These are phyloP conservation scores for Mesembryanthemum crystallinum DNA, from an alignment of 148 eudicot genomes.

Conservation along the genomic window DNA sequence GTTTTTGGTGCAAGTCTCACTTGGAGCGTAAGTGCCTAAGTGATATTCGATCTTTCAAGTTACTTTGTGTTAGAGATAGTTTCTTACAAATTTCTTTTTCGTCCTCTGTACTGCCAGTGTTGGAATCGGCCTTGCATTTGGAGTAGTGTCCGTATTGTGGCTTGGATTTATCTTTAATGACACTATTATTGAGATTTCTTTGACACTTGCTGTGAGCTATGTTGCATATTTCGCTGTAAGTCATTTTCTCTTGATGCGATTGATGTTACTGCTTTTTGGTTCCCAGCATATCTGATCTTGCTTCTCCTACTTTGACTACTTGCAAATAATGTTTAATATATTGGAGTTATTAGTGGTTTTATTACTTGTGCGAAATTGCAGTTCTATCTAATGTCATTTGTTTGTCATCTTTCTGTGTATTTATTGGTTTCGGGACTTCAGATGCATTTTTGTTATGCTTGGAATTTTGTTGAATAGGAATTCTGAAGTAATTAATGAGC, in stretches of 20 bases:
- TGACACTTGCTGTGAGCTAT: slow-evolving; percentile 96
- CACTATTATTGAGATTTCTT: slow-evolving; percentile 83
- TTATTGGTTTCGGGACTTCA: background rate
- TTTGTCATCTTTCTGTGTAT: background rate
- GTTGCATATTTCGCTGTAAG: slow-evolving; percentile 89
- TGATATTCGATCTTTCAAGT: slow-evolving; percentile 15
- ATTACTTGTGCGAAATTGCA: too few species aligned
- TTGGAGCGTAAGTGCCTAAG: slow-evolving; percentile 99
- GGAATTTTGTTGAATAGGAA: background rate
- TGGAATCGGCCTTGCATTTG: slow-evolving; percentile 87
- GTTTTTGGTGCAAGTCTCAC: slow-evolving; percentile 65
- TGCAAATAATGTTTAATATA: background rate
- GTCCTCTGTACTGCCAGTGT: slow-evolving; percentile 48
- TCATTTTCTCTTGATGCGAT: slow-evolving; percentile 21
- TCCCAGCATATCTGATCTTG: background rate
- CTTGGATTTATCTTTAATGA: slow-evolving; percentile 94
- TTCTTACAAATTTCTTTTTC: slow-evolving; percentile 5
- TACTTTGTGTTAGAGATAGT: background rate
- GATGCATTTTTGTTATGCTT: background rate
- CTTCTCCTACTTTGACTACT: background rate
- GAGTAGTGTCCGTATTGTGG: slow-evolving; percentile 85
- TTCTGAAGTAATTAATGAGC: background rate
- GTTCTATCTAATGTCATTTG: background rate
- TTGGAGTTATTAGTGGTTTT: background rate
- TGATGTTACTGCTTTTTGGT: slow-evolving; percentile 3